phyloP scores from a whole-genome alignment of 1,139 yeast species.

The Petasospora fabianii region DNA sequence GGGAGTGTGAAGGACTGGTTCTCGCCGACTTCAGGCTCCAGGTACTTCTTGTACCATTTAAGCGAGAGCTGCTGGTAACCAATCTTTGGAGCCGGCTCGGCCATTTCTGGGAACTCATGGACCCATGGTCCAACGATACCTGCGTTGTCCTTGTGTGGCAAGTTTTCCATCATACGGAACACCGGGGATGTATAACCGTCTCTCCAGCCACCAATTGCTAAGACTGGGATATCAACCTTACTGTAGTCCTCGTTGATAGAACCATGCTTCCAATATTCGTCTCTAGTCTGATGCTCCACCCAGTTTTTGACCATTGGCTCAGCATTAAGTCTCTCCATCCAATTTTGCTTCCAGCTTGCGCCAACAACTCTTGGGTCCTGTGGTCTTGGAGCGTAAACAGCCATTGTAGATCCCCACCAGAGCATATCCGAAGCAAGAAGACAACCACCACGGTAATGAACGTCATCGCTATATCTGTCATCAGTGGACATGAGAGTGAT shows the following conservation, averaged over 20 bases:
- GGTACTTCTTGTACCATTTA: slow-evolving; percentile 37
- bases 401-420: slow-evolving; percentile 46
- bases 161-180: slow-evolving; percentile 36
- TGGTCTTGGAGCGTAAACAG: slow-evolving; percentile 38
- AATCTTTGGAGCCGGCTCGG: slow-evolving; percentile 39
- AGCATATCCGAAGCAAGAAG: slow-evolving; percentile 40
- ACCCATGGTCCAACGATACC: slow-evolving; percentile 43
- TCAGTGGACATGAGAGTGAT: slow-evolving; percentile 42
- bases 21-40: slow-evolving; percentile 24
- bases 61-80: slow-evolving; percentile 39
- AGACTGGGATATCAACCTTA: slow-evolving; percentile 38
- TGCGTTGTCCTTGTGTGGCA: slow-evolving; percentile 31
- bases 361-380: slow-evolving; percentile 40
- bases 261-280: slow-evolving; percentile 42
- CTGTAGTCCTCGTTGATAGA: slow-evolving; percentile 38
- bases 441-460: slow-evolving; percentile 43
- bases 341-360: slow-evolving; percentile 36
- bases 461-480: slow-evolving; percentile 42
- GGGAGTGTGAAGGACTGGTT: slow-evolving; percentile 28
- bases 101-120: slow-evolving; percentile 43
- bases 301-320: slow-evolving; percentile 38
- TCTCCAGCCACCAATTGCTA: slow-evolving; percentile 42
- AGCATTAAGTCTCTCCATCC: slow-evolving; percentile 34
- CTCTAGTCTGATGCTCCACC: slow-evolving; percentile 39
- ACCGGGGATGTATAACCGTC: slow-evolving; percentile 42